Conservation (phyloP, 495 filamentous ascomycete species). For the Gamarada debralockiae region DNA sequence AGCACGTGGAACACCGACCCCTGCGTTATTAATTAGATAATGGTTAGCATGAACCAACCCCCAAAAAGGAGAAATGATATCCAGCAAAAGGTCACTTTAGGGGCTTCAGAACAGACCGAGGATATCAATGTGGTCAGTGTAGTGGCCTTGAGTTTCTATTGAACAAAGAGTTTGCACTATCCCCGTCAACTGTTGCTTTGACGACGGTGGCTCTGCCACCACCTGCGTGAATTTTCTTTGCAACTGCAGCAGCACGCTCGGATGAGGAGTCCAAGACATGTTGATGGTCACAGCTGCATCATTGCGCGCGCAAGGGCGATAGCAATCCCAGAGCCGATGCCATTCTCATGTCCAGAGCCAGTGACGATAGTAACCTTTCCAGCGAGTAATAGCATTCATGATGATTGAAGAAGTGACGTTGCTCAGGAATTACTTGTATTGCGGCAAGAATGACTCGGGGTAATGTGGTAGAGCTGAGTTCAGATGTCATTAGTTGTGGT, state of each 20-base stretch:
- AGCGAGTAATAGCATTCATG: constrained; percentile 11
- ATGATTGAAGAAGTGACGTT: too few relatives aligned
- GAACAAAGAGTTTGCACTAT: constrained; percentile 26
- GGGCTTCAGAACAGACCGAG: neutral
- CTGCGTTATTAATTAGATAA: constrained; percentile 22
- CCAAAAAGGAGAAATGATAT: neutral
- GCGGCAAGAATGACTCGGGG: too few relatives aligned
- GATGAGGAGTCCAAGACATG: neutral
- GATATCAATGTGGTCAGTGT: constrained; percentile 34
- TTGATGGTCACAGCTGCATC: constrained; percentile 18
- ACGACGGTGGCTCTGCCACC: constrained; percentile 21
- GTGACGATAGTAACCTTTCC: constrained; percentile 27
- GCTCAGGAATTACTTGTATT: too few relatives aligned
- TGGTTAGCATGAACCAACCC: neutral
- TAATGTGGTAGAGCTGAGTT: too few relatives aligned
- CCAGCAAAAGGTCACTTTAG: too few relatives aligned
- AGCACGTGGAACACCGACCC: neutral
- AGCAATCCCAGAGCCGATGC: constrained; percentile 22
- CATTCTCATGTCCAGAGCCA: constrained; percentile 17
- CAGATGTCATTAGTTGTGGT: too few relatives aligned
- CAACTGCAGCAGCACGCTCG: constrained; percentile 6
- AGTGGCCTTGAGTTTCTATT: constrained; percentile 29
- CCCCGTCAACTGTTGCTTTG: constrained; percentile 24
- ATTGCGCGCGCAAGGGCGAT: constrained; percentile 17
- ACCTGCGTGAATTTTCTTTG: constrained; percentile 10